Evolutionary conservation across 1,284 basidiomycete species (phyloP).

Genomic region (Malassezia pachydermatis): DNA sequence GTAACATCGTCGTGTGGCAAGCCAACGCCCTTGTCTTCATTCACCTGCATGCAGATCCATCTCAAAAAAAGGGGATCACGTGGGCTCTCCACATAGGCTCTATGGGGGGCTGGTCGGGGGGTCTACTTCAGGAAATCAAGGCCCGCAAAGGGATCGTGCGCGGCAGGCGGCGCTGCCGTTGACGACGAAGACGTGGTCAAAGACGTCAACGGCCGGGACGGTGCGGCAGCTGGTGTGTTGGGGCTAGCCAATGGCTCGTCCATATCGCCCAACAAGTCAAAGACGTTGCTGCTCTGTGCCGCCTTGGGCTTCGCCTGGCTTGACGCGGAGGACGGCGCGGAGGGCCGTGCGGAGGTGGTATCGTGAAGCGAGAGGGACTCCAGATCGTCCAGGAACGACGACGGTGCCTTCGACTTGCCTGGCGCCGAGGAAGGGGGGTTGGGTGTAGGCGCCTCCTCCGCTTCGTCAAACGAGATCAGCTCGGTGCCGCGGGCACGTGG

Average conservation of each 20-base stretch:
- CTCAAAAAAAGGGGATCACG: not conserved
- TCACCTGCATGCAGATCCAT: too few relatives aligned
- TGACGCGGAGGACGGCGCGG: not conserved
- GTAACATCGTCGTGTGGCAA: too few relatives aligned
- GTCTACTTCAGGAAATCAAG: slow-evolving; percentile 36
- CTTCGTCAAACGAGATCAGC: slow-evolving; percentile 39
- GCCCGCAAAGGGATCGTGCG: slow-evolving; percentile 38
- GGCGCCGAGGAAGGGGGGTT: not conserved
- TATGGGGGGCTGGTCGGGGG: not conserved
- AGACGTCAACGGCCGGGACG: slow-evolving; percentile 20
- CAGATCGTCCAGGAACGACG: slow-evolving; percentile 33
- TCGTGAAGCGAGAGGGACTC: slow-evolving; percentile 25
- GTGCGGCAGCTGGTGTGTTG: not conserved
- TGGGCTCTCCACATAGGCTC: too few relatives aligned
- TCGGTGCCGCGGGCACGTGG: slow-evolving; percentile 56
- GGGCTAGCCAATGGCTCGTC: slow-evolving; percentile 7
- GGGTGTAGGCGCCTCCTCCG: not conserved
- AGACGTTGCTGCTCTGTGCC: not conserved
- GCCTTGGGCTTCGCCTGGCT: not conserved
- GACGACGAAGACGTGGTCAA: slow-evolving; percentile 12
- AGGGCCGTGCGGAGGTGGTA: not conserved
- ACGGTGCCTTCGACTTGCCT: not conserved
- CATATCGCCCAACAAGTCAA: slow-evolving; percentile 14
- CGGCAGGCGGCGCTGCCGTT: not conserved
- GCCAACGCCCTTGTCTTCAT: too few relatives aligned